Conservation (phyloP, 2,329 filamentous ascomycete genomes). For the Trichoderma gracile region DNA sequence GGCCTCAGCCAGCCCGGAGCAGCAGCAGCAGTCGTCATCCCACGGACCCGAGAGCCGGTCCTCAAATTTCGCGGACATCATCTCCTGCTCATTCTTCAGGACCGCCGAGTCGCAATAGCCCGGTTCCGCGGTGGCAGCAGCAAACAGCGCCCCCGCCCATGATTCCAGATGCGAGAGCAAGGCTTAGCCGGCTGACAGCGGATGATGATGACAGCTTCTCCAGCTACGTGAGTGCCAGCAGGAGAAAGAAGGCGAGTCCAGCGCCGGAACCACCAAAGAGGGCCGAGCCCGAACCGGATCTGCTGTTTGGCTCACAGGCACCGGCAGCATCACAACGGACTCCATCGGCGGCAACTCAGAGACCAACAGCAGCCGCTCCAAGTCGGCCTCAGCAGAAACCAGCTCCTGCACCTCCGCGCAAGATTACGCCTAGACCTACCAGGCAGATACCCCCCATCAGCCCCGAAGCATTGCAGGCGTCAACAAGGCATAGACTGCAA, state of each 20-base stretch:
- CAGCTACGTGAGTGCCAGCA: conserved; percentile 83
- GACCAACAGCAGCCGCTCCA: conserved; percentile 42
- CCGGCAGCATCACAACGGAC: conserved; percentile 40
- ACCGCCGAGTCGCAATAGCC: conserved; percentile 47
- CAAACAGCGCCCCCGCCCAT: conserved; percentile 42
- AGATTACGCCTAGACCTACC: conserved; percentile 49
- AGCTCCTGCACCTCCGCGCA: conserved; percentile 39
- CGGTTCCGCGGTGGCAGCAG: conserved; percentile 63
- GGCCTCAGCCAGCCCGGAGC: conserved; percentile 48
- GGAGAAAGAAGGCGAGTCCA: conserved; percentile 68
- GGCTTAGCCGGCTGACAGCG: conserved; percentile 69
- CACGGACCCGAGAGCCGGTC: conserved; percentile 33
- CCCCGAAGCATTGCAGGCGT: conserved; percentile 68
- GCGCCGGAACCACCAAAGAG: conserved; percentile 47
- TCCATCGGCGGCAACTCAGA: conserved; percentile 40
- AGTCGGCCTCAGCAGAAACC: conserved; percentile 34
- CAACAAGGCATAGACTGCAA: conserved; percentile 73
- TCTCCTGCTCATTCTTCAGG: conserved; percentile 51
- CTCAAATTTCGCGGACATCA: conserved; percentile 48
- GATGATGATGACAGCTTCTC: conserved; percentile 76
- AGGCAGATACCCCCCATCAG: conserved; percentile 68
- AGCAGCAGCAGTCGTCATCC: conserved; percentile 34
- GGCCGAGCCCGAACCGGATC: conserved; percentile 56
- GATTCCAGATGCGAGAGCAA: conserved; percentile 45
- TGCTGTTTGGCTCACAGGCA: conserved; percentile 57